Base-by-base conservation (phyloP, 495 filamentous ascomycete genomes). In the Alectoria sarmentosa region DNA sequence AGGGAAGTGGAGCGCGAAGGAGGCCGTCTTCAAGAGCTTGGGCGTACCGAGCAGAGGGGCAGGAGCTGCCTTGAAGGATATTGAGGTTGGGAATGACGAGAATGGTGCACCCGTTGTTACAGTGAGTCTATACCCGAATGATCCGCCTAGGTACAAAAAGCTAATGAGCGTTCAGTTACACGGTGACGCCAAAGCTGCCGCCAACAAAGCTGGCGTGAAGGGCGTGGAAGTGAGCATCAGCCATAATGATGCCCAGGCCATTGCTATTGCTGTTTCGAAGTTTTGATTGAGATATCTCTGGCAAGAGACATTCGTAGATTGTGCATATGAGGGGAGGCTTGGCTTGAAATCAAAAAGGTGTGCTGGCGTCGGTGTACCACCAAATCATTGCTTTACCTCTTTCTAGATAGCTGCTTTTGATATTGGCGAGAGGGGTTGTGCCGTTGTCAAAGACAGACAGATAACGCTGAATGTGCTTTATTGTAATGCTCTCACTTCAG, bases 11-110 rank as follows among this genome's bases (percentile, higher is more conserved):
- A 90, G 86, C 68, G 94, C 94, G 5, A 99, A 99, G 77, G 94
- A 99, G 79, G 94, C 93, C 7, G 91, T 99, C 7, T 99, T 99
- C 80, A 99, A 99, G 82, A 88, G 89, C 17, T 78, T 99, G n/a
- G 90, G 91, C 48, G 90, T 96, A n/a, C 74, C 82, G 68, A 84
- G 90, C 73, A 86, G 89, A 76, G 94, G 94, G 61, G 92, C 88
- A 17, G 94, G 95, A 66, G 92, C 94, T 60, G 82, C 89, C 23
- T 69, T 99, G 78, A 92, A 88, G 79, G 93, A 97, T 19, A 98
- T 99, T 77, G 94, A 99, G 81, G 92, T 99, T 66, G 74, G 81
- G 44, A 85, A 82, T 65, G 88, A 93, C 71, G 83, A 87, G 60
- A 89, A 84, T 32, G 94, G 95, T 36, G 90, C 86, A 46, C 94